Percentiles rank a stretch among this genome's conserved stretches.
These are phyloP conservation scores for Salix koriyanagi DNA, from an alignment of 345 rosid species.

Conservation along the genomic window DNA sequence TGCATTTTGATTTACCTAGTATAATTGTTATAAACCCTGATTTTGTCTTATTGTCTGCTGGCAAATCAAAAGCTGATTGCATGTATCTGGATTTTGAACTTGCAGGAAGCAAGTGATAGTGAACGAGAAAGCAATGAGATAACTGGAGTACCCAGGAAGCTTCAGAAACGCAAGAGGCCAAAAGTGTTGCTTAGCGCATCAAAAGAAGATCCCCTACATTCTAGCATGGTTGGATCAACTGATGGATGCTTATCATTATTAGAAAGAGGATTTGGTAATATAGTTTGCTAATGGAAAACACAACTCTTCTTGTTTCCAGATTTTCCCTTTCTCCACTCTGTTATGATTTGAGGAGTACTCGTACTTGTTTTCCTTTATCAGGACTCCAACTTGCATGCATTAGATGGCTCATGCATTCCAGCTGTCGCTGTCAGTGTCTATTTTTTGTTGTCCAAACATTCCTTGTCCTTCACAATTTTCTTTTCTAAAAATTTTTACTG, in stretches of 20 bases:
- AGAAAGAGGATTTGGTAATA: conserved; percentile 69
- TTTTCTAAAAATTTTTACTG: neutral
- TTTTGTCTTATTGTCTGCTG: neutral
- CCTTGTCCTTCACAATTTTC: neutral
- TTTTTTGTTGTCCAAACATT: neutral
- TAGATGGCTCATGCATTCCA: neutral
- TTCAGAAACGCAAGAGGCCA: conserved; percentile 58
- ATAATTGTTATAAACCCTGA: neutral
- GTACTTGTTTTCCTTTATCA: neutral
- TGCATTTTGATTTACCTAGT: neutral
- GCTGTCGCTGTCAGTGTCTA: neutral
- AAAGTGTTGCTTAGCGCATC: conserved; percentile 46
- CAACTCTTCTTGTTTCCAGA: neutral
- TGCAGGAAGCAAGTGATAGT: conserved; percentile 77
- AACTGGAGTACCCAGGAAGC: conserved; percentile 38
- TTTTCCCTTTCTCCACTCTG: neutral
- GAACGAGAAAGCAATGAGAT: conserved; percentile 65
- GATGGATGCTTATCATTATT: conserved; percentile 77
- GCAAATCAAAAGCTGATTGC: neutral
- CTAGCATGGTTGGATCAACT: conserved; percentile 36
- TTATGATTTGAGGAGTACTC: neutral
- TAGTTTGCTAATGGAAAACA: conserved; percentile 2
- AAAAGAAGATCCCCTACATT: conserved; percentile 43
- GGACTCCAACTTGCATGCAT: neutral
- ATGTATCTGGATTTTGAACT: neutral